These are phyloP conservation scores for Yamadazyma nakazawae DNA, from an alignment of 805 yeast genomes.

Conservation along the genomic window DNA sequence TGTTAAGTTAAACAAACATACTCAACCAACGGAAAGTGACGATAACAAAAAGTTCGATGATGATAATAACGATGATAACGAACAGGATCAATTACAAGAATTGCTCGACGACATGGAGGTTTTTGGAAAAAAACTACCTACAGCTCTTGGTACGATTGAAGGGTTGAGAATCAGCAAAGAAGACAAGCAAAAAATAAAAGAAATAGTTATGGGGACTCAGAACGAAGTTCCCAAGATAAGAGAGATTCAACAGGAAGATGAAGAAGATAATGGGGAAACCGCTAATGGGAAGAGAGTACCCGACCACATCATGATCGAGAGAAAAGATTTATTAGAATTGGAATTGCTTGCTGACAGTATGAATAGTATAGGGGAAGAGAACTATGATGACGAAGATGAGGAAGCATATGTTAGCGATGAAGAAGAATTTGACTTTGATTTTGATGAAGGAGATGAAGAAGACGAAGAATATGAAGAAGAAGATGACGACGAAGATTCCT, in stretches of 20 bases:
- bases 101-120: slow-evolving; percentile 36
- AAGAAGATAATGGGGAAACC: neutral
- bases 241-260: neutral
- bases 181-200: slow-evolving; percentile 27
- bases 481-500: slow-evolving; percentile 28
- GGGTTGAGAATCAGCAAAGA: slow-evolving; percentile 21
- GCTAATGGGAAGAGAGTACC: slow-evolving; percentile 7
- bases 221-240: slow-evolving; percentile 5
- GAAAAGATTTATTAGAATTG: slow-evolving; percentile 48
- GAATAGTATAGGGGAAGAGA: slow-evolving; percentile 25
- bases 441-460: slow-evolving; percentile 21
- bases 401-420: slow-evolving; percentile 15
- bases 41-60: neutral
- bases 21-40: neutral
- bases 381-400: slow-evolving; percentile 26
- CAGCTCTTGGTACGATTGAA: slow-evolving; percentile 22
- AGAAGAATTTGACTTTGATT: slow-evolving; percentile 32
- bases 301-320: slow-evolving; percentile 22
- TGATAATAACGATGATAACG: slow-evolving; percentile 12
- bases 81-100: slow-evolving; percentile 26
- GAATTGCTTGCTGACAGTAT: slow-evolving; percentile 45
- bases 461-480: slow-evolving; percentile 32
- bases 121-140: slow-evolving; percentile 22
- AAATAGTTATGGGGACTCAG: slow-evolving; percentile 17
- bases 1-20: slow-evolving; percentile 12